Evolutionary conservation across 768 basidiomycete species (phyloP).

Genomic region (Lactarius quietus): DNA sequence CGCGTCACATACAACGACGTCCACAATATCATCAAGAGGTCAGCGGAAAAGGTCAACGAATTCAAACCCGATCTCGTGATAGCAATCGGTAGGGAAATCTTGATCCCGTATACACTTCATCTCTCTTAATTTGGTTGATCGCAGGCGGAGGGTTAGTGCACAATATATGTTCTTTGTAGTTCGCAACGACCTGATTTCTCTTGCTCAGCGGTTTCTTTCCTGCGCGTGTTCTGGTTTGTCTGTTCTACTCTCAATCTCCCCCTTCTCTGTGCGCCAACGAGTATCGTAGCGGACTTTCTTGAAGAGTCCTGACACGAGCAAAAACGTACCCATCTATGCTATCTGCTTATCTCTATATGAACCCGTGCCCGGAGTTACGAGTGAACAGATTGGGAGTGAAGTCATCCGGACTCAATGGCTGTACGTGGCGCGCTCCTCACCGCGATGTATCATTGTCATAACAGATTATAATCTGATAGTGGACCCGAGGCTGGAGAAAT

Average conservation of each 20-base stretch:
- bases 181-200: conserved; percentile 25
- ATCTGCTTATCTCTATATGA: conserved; percentile 97
- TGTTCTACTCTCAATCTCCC: background rate
- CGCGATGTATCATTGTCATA: conserved; percentile 10
- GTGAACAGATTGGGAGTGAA: conserved; percentile 72
- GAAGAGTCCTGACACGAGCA: conserved; percentile 62
- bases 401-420: conserved; percentile 97
- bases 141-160: conserved; percentile 76
- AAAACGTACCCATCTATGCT: conserved; percentile 89
- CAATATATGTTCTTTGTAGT: conserved; percentile 12
- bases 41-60: conserved; percentile 60
- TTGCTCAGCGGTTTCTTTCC: conserved; percentile 85
- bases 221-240: conserved; percentile 71
- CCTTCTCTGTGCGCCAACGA: background rate
- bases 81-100: conserved; percentile 60
- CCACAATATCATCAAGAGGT: conserved; percentile 77
- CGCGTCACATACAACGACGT: conserved; percentile 88
- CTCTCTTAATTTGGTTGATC: background rate
- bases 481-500: conserved; percentile 63
- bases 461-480: conserved; percentile 33
- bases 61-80: conserved; percentile 88
- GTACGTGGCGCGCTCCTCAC: conserved; percentile 31
- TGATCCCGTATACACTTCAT: background rate
- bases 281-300: conserved; percentile 73
- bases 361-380: conserved; percentile 69